Base-by-base conservation (phyloP, 2,329 filamentous ascomycete species). In the Penicillium sp. region DNA sequence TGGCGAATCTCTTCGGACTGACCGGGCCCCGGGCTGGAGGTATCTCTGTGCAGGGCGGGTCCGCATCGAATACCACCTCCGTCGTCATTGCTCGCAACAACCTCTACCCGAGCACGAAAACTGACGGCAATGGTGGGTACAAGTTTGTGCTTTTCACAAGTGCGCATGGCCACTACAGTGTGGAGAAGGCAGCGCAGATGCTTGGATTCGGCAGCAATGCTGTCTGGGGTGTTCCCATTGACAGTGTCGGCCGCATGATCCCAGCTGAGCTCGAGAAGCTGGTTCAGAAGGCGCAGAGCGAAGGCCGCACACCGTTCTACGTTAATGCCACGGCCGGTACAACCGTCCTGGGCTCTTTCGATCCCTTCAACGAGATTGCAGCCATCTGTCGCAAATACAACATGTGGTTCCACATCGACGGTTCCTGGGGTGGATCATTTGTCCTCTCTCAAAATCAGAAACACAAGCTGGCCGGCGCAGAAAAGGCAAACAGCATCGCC, bases 321-420 rank as follows among this genome's bases (percentile, higher is more conserved):
- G 88, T 97, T 65, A 97, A 96, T 66, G 88, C 91, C 5, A 97
- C 93, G 0, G 92, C 93, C 0, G 93, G 93, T 14, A 96, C 92
- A 1, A 99, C 93, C 0, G 92, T 97, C 2, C 76, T 92, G 55
- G 93, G 93, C 13, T 89, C 88, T 0, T 99, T 86, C 65, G 92
- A 96, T 63, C 88, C 88, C 0, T 85, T 95, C 60, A 69, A 77
- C 11, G 80, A 79, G 2, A 84, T 96, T 54, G 78, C 84, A 0
- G 75, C 74, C 25, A 77, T 96, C 14, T 93, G 88, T 72, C 79
- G 81, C 56, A 77, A 79, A 51, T 78, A 89, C 64, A 79, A 81
- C 46, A 72, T 97, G 38, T 99, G 93, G 93, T 75, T 97, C 72
- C 93, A 99, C 73, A 80, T 97, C 47, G 93, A 99, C 66, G 93